Evolutionary conservation across 441 rosid genomes (phyloP), one percentile per base, ranked within the genome.

Genomic region (Adansonia madagascariensis): DNA sequence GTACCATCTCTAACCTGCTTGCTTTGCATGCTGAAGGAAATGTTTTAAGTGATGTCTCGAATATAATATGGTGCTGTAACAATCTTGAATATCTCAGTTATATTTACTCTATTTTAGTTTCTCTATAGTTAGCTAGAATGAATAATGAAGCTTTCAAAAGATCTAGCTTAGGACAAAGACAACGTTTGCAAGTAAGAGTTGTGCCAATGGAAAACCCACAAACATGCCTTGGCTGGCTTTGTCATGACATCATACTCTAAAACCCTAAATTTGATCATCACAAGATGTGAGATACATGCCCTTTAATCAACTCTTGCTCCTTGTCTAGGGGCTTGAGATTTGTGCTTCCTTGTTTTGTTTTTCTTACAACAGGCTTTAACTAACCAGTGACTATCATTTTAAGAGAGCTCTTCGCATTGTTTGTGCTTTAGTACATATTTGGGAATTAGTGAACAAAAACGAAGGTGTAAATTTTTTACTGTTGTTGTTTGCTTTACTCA

Each of bases 121-220:
- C 24, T 71, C 8, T 6, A 2, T 69, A 53, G 75, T 8, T 71
- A 39, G 65, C 35, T 49, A 18, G 24, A 61, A 1, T 12, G 75
- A 53, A 71, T 39, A 53, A 35, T 53, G 62, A 27, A 31, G 27
- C 27, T 35, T 71, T 71, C 62, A n/a, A 56, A 15, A 41, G 68
- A 68, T 5, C 9, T 8, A 53, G 64, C 63, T 9, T 46, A 52
- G 53, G 73, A 71, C 66, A 77, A 66, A 53, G 71, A 73, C 78
- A 67, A 57, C 64, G 17, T 59, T 49, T 66, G 49, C 55, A 49
- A 49, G 53, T 14, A 35, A 17, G 52, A 39, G 35, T 35, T 7
- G 43, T 50, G 55, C 10, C 17, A 7, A 39, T 71, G 68, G 20
- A 56, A 43, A 50, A 8, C 17, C 63, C 50, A 49, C 39, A 43